Evolutionary conservation across 495 filamentous ascomycete genomes (phyloP), one percentile per base, ranked within the genome.

Genomic region (Tetracladium setigerum): DNA sequence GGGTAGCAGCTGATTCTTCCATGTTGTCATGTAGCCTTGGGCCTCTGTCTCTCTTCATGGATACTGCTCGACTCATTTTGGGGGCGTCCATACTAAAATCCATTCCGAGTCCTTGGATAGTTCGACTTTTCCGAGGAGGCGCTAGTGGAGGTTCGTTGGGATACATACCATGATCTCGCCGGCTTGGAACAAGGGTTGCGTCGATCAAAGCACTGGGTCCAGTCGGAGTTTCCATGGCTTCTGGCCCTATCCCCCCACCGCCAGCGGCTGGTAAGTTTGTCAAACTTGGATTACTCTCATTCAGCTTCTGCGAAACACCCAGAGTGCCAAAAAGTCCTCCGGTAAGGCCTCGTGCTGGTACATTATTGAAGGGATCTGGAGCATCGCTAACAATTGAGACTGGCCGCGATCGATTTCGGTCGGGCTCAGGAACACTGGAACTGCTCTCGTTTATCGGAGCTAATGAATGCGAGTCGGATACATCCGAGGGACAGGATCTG

Each of bases 251-350:
- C n/a, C 57, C 56, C 31, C 55, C 55, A 47, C 55, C 55, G 12
- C 48, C 55, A 15, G 53, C 51, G 13, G 54, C 62, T 18, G 57
- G 56, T 9, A 57, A 36, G 32, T 60, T 60, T 14, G 62, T 62
- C 36, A 59, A 53, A 38, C 54, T 60, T 31, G 57, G 57, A 47
- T 57, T 64, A 17, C 65, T 77, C 35, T 71, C 73, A 56, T 76
- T 79, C 6, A 79, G 51, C 49, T 79, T 82, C 53, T 78, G 74
- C 60, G 71, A 79, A 12, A 81, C 59, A 30, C 71, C 75, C 15
- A 72, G 72, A 56, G 68, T 74, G 16, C 70, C 73, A 44, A 71
- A 69, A 24, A 68, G 40, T 18, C 58, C 58, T 30, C 58, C 55
- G 12, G 48, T 40, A 37, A 57, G 52, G 27, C 52, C 42, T 46